phyloP scores from a whole-genome alignment of 2,329 filamentous ascomycete genomes.

The Hymenoscyphus repandus region DNA sequence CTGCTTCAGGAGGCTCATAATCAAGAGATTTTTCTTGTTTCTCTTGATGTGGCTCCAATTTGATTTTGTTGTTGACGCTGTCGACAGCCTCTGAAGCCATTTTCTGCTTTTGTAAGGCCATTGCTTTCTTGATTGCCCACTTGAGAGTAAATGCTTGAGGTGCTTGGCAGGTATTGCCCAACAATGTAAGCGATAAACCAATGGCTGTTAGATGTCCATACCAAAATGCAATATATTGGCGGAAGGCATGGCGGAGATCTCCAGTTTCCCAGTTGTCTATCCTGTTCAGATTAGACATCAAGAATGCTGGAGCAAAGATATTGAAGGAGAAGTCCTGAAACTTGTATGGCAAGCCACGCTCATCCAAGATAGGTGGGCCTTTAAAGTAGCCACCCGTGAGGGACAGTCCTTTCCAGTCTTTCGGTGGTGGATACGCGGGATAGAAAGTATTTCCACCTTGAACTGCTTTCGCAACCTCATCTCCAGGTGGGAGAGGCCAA shows the following conservation, averaged over 20 bases:
- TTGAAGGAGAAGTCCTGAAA: slow-evolving; percentile 9
- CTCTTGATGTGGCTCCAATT: too few relatives aligned
- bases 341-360: slow-evolving; percentile 6
- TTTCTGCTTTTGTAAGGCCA: too few relatives aligned
- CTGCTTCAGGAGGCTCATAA: too few relatives aligned
- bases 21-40: too few relatives aligned
- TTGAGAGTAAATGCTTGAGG: neutral
- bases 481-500: neutral
- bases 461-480: neutral
- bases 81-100: too few relatives aligned
- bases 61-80: too few relatives aligned
- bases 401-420: too few relatives aligned
- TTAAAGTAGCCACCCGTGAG: neutral
- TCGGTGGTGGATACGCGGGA: neutral
- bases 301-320: slow-evolving; percentile 3
- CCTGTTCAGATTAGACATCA: slow-evolving; percentile 1
- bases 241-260: slow-evolving; percentile 3
- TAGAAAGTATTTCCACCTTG: neutral
- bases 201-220: slow-evolving; percentile 1
- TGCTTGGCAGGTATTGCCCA: slow-evolving; percentile 1
- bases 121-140: too few relatives aligned
- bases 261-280: neutral
- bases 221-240: slow-evolving; percentile 1
- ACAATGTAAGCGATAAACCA: neutral
- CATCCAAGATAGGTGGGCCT: neutral